These are phyloP conservation scores for Phytophthora melonis DNA, from an alignment of 352 stramenopile genomes.

Conservation along the genomic window DNA sequence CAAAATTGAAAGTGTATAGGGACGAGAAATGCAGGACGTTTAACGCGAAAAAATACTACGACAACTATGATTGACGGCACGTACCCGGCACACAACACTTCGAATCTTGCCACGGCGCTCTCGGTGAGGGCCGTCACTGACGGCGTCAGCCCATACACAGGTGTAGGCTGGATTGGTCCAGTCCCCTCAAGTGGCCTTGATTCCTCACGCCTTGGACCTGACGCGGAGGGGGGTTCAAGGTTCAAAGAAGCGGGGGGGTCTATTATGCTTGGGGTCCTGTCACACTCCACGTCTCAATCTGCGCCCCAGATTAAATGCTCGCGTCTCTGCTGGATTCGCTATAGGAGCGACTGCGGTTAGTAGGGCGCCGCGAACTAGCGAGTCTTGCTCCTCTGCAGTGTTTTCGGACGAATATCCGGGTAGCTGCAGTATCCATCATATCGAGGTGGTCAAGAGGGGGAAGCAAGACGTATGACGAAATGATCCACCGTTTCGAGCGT, in stretches of 20 bases:
- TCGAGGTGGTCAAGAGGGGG: too few species aligned
- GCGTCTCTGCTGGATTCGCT: conserved; percentile 17
- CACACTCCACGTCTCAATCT: conserved; percentile 25
- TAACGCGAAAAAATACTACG: conserved; percentile 22
- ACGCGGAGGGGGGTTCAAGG: conserved; percentile 2
- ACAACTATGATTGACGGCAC: conserved; percentile 23
- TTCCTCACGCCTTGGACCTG: conserved; percentile 19
- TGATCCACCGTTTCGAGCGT: too few species aligned
- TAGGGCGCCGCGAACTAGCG: conserved; percentile 6
- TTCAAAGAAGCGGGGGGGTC: conserved; percentile 21
- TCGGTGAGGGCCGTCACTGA: not conserved
- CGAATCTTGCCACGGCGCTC: not conserved
- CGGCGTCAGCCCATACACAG: conserved; percentile 10
- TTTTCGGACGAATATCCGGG: not conserved
- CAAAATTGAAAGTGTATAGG: too few species aligned
- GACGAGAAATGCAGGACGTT: conserved; percentile 31
- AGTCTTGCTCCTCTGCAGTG: conserved; percentile 10
- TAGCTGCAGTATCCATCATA: too few species aligned
- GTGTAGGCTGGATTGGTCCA: not conserved
- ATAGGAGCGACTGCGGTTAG: conserved; percentile 14
- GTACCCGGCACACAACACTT: conserved; percentile 4
- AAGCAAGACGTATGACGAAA: too few species aligned
- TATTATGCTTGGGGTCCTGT: conserved; percentile 15
- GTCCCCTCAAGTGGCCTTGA: conserved; percentile 8
- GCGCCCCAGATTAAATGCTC: conserved; percentile 22